These are phyloP conservation scores for Cardamine occulta DNA, from an alignment of 345 rosid genomes.

Conservation along the genomic window DNA sequence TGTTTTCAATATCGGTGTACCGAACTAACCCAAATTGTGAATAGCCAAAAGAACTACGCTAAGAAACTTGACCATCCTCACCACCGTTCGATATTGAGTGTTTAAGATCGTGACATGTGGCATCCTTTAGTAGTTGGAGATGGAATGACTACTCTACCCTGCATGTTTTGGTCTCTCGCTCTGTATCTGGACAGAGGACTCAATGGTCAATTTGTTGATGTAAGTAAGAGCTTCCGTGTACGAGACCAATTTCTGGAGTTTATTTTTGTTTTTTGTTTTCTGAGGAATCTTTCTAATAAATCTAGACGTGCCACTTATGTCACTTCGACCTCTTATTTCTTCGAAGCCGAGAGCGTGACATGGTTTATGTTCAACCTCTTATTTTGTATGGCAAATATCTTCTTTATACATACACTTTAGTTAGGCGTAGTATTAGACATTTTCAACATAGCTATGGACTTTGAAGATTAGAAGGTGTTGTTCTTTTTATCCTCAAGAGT, in stretches of 20 bases:
- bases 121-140: rapidly evolving
- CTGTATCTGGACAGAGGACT: conserved; percentile 8
- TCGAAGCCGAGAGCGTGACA: conserved; percentile 18
- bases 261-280: not conserved
- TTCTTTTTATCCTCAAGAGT: not conserved
- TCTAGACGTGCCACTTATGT: conserved; percentile 27
- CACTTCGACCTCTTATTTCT: conserved; percentile 24
- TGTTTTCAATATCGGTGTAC: not conserved
- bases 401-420: not conserved
- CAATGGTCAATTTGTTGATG: conserved; percentile 19
- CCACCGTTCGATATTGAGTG: conserved; percentile 26
- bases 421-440: not conserved
- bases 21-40: conserved; percentile 6
- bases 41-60: not conserved
- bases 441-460: not conserved
- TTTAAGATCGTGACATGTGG: conserved; percentile 7
- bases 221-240: conserved; percentile 38
- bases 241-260: conserved; percentile 30
- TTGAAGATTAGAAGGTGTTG: not conserved
- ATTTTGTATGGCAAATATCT: conserved; percentile 12
- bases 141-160: not conserved
- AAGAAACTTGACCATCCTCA: conserved; percentile 18
- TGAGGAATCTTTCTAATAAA: conserved; percentile 14
- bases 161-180: not conserved
- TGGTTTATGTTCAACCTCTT: conserved; percentile 28